Percentiles rank a stretch among this genome's conserved stretches.
phyloP scores from a whole-genome alignment of 2,329 filamentous ascomycete genomes.

The Colletotrichum lindemuthianum region DNA sequence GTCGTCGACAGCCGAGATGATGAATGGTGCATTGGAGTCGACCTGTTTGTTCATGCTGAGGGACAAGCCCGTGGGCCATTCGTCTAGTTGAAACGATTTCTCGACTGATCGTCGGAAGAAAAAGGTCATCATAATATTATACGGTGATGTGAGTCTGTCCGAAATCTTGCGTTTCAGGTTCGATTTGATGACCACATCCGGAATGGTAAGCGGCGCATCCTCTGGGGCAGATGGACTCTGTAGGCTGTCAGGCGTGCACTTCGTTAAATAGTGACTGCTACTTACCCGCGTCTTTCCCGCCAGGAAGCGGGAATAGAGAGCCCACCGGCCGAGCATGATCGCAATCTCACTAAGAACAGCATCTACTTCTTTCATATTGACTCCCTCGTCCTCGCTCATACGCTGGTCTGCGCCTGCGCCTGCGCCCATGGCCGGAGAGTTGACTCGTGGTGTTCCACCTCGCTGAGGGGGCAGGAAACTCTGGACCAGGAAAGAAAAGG shows the following conservation, averaged over 20 bases:
- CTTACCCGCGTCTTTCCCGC: constrained; percentile 85
- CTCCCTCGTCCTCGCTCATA: constrained; percentile 85
- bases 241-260: constrained; percentile 39
- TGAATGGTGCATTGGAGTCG: constrained; percentile 84
- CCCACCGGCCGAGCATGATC: constrained; percentile 93
- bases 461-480: constrained; percentile 85
- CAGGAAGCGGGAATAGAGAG: constrained; percentile 89
- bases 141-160: constrained; percentile 78
- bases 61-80: constrained; percentile 82
- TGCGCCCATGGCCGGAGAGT: constrained; percentile 76
- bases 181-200: constrained; percentile 80
- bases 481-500: constrained; percentile 95
- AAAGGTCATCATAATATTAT: constrained; percentile 93
- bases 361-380: constrained; percentile 97
- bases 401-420: constrained; percentile 62
- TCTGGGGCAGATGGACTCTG: constrained; percentile 63
- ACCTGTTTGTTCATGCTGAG: constrained; percentile 78
- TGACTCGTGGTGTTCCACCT: constrained; percentile 72
- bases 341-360: constrained; percentile 86
- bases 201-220: constrained; percentile 70
- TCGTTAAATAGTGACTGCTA: constrained; percentile 23
- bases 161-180: constrained; percentile 83
- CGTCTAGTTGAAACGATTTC: constrained; percentile 96
- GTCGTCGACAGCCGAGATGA: constrained; percentile 95
- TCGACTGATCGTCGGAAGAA: constrained; percentile 97